Evolutionary conservation across 192 early-diverging fungal genomes (phyloP).

Genomic region (Entomortierella beljakovae): DNA sequence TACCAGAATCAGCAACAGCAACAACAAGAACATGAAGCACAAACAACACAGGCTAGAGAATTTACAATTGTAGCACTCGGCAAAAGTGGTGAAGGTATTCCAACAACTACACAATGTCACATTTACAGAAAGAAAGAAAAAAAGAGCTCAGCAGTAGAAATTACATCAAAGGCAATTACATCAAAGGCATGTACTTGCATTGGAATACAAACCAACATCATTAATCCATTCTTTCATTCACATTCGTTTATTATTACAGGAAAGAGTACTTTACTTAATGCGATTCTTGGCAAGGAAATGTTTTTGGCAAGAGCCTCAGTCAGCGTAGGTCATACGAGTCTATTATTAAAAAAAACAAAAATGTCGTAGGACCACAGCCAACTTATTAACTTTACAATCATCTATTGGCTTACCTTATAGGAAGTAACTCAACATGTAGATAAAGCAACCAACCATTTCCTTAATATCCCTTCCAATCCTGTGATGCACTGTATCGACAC

Average conservation of each 20-base stretch:
- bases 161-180: too few species aligned
- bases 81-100: conserved; percentile 52
- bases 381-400: neutral
- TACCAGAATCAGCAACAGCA: conserved; percentile 6
- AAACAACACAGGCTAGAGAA: conserved; percentile 7
- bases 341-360: neutral
- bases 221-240: neutral
- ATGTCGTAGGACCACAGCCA: neutral
- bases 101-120: too few species aligned
- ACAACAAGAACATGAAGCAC: neutral
- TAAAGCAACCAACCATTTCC: conserved; percentile 43
- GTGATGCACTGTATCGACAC: conserved; percentile 59
- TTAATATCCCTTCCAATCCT: conserved; percentile 47
- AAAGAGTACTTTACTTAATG: conserved; percentile 61
- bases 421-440: conserved; percentile 58
- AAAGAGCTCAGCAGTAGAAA: too few species aligned
- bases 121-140: too few species aligned
- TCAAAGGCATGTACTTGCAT: too few species aligned
- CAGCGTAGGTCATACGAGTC: conserved; percentile 31
- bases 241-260: conserved; percentile 14
- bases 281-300: conserved; percentile 53
- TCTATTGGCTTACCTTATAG: conserved; percentile 10
- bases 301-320: conserved; percentile 57
- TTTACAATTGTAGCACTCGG: conserved; percentile 50
- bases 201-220: neutral